Evolutionary conservation across 345 rosid species (phyloP).

Genomic region (Populus alba): DNA sequence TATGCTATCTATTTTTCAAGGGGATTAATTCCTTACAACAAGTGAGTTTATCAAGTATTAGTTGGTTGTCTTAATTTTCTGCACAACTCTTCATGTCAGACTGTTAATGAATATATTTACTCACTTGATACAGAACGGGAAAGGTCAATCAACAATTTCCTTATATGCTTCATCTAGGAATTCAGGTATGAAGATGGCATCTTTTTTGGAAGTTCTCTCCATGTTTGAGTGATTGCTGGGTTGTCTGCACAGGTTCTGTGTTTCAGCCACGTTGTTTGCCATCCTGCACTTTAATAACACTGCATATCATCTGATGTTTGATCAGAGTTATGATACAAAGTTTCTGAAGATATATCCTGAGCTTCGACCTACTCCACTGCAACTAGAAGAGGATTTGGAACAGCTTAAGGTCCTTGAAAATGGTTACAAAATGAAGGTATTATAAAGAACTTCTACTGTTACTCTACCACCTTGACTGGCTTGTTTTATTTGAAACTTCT

Average conservation of each 20-base stretch:
- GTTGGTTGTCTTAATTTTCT: background rate
- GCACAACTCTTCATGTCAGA: background rate
- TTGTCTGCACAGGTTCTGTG: background rate
- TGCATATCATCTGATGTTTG: background rate
- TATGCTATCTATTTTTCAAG: constrained; percentile 91
- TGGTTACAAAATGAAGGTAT: constrained; percentile 96
- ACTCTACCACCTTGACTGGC: background rate
- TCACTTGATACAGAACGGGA: constrained; percentile 56
- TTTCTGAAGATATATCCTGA: constrained; percentile 78
- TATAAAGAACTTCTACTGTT: background rate
- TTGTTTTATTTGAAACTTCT: background rate
- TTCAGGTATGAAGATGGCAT: constrained; percentile 57
- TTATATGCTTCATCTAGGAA: constrained; percentile 94
- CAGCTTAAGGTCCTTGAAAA: constrained; percentile 98
- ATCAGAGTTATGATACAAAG: constrained; percentile 85
- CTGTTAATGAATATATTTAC: constrained; percentile 8
- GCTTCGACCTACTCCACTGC: constrained; percentile 81
- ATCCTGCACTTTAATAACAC: background rate
- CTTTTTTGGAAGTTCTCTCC: background rate
- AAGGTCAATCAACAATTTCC: constrained; percentile 76
- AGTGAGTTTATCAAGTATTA: constrained; percentile 43
- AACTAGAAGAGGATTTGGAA: constrained; percentile 92
- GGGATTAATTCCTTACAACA: constrained; percentile 88
- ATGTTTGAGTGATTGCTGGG: background rate
- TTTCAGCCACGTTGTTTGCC: constrained; percentile 1